Evolutionary conservation across 495 filamentous ascomycete species (phyloP).

Genomic region (Paragyromitra xinjiangensis): DNA sequence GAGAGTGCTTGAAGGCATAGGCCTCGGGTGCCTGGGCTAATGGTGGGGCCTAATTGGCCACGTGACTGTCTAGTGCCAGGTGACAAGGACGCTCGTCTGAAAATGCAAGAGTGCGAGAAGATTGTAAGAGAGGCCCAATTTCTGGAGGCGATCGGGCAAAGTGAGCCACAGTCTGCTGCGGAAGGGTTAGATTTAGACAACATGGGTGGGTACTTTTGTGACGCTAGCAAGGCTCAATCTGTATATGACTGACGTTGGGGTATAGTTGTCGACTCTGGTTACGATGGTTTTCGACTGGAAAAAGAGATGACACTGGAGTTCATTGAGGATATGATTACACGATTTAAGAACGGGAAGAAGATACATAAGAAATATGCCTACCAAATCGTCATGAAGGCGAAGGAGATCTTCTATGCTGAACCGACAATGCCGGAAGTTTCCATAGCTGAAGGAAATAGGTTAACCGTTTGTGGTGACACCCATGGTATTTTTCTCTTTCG

Average conservation of each 20-base stretch:
- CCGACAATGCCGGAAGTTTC: constrained; percentile 97
- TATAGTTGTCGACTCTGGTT: constrained; percentile 74
- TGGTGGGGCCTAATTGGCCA: constrained; percentile 6
- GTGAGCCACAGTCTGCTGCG: constrained; percentile 87
- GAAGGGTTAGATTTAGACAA: constrained; percentile 87
- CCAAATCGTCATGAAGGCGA: constrained; percentile 90
- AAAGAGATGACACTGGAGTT: constrained; percentile 95
- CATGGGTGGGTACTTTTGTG: constrained; percentile 63
- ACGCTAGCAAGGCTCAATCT: not conserved
- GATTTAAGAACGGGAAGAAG: constrained; percentile 96
- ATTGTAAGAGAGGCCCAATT: constrained; percentile 89
- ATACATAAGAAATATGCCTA: constrained; percentile 96
- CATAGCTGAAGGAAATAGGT: constrained; percentile 74
- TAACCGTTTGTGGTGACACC: constrained; percentile 98
- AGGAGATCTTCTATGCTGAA: constrained; percentile 87
- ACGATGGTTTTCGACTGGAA: constrained; percentile 83
- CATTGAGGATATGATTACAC: constrained; percentile 92
- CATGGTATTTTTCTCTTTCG: constrained; percentile 69
- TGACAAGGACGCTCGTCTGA: constrained; percentile 90
- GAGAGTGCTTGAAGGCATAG: not conserved
- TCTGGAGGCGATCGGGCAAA: constrained; percentile 91
- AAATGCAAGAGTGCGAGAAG: constrained; percentile 90
- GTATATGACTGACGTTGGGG: constrained; percentile 1
- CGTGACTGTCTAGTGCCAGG: constrained; percentile 65
- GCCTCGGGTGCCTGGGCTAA: constrained; percentile 6